Percentiles rank a stretch among this genome's conserved stretches.
Evolutionary conservation across 306 rosid species (phyloP).

Genomic region (Cicer cuneatum): DNA sequence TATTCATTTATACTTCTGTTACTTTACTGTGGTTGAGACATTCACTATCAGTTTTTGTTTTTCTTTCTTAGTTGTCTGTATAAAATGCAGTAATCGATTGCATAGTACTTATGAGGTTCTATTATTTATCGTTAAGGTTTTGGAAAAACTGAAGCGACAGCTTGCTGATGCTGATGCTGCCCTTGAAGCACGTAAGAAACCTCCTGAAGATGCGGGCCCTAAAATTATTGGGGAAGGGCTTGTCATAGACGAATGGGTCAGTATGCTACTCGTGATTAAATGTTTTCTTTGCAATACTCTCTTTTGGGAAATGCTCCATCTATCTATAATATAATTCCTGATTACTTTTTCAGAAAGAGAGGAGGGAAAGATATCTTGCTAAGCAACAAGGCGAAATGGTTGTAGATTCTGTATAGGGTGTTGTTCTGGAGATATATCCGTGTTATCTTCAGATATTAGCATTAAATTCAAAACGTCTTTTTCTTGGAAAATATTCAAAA

Average conservation of each 20-base stretch:
- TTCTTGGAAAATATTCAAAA: conserved; percentile 31
- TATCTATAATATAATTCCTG: conserved; percentile 19
- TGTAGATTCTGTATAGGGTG: conserved; percentile 67
- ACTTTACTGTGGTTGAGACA: conserved; percentile 15
- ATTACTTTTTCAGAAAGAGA: conserved; percentile 71
- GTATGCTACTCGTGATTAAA: conserved; percentile 26
- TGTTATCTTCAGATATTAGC: conserved; percentile 40
- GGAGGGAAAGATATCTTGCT: conserved; percentile 96
- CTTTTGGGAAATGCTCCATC: conserved; percentile 10
- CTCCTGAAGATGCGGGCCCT: conserved; percentile 78
- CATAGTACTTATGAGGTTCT: neutral
- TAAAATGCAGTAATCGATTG: neutral
- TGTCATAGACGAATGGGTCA: conserved; percentile 96
- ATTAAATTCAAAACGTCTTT: conserved; percentile 33
- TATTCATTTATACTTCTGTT: neutral
- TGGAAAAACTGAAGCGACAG: conserved; percentile 82
- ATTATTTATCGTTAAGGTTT: conserved; percentile 50
- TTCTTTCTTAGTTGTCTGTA: conserved; percentile 1
- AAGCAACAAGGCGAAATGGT: conserved; percentile 82
- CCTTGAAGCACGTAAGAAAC: conserved; percentile 79
- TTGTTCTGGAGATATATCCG: conserved; percentile 19
- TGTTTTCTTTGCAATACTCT: neutral
- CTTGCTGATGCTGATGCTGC: conserved; percentile 89
- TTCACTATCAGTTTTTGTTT: conserved; percentile 2
- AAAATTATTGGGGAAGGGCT: conserved; percentile 89